phyloP scores from a whole-genome alignment of 2,329 filamentous ascomycete species.

The Aspergillus amoenus region DNA sequence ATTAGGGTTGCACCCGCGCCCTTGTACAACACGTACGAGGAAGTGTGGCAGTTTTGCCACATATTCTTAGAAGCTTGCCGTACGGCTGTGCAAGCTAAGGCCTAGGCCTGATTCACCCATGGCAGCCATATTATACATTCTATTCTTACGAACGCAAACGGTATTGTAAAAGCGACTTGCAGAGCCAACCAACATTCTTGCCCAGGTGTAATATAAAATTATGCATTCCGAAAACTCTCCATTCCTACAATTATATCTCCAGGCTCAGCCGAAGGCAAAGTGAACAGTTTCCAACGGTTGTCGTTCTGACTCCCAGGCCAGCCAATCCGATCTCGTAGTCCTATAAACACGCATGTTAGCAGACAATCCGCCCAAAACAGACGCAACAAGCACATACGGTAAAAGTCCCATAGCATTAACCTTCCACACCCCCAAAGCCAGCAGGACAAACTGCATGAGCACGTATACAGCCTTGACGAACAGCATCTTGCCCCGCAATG shows the following conservation, averaged over 20 bases:
- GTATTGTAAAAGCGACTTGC: not conserved
- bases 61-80: conserved; percentile 53
- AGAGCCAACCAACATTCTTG: not conserved
- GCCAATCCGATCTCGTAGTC: conserved; percentile 94
- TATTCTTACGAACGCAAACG: not conserved
- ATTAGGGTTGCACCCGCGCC: conserved; percentile 81
- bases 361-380: not conserved
- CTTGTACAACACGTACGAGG: conserved; percentile 76
- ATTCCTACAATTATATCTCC: not conserved
- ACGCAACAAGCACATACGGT: conserved; percentile 62
- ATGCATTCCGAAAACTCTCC: not conserved
- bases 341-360: conserved; percentile 43
- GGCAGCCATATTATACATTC: not conserved
- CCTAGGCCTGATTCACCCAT: not conserved
- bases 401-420: conserved; percentile 93
- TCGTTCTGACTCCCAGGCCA: conserved; percentile 86
- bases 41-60: conserved; percentile 63
- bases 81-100: conserved; percentile 30
- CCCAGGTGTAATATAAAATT: not conserved
- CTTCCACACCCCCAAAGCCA: conserved; percentile 91
- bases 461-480: conserved; percentile 87
- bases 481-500: conserved; percentile 70
- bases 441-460: conserved; percentile 76
- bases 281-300: conserved; percentile 66
- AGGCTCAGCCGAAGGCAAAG: conserved; percentile 52